A percentile compares a stretch with the other conserved stretches of the same genome.
Evolutionary conservation across 768 basidiomycete genomes (phyloP).

Genomic region (Amanita jacksonii): DNA sequence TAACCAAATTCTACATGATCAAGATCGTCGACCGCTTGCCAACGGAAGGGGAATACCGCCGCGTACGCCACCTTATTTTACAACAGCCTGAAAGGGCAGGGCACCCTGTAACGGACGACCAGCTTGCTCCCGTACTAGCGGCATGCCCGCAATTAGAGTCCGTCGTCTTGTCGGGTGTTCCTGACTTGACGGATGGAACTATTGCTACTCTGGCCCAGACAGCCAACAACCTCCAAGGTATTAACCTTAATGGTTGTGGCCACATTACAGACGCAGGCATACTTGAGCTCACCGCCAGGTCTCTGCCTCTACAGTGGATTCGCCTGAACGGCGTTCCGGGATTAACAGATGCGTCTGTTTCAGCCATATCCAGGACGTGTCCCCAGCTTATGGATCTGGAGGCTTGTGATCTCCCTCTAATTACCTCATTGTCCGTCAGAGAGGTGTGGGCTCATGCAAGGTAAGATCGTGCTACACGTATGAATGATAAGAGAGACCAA

Average conservation of each 20-base stretch:
- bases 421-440: constrained; percentile 62
- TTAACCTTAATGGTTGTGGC: constrained; percentile 71
- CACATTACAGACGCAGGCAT: constrained; percentile 73
- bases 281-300: constrained; percentile 57
- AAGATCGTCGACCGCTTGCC: constrained; percentile 53
- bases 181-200: constrained; percentile 59
- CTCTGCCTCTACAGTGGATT: constrained; percentile 62
- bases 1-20: constrained; percentile 38
- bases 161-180: constrained; percentile 58
- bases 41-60: constrained; percentile 44
- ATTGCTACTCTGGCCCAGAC: constrained; percentile 51
- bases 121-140: constrained; percentile 46
- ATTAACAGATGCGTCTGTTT: constrained; percentile 52
- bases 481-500: too few species aligned
- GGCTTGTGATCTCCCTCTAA: constrained; percentile 52
- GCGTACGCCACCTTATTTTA: constrained; percentile 52
- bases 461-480: too few species aligned
- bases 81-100: constrained; percentile 24
- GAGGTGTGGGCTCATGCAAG: constrained; percentile 78
- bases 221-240: constrained; percentile 58
- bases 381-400: constrained; percentile 78
- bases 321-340: constrained; percentile 60
- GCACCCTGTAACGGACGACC: constrained; percentile 42
- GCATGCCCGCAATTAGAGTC: constrained; percentile 60
- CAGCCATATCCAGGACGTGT: constrained; percentile 64